These are phyloP conservation scores for Hydnum rufescens DNA, from an alignment of 768 basidiomycete species.

Conservation along the genomic window DNA sequence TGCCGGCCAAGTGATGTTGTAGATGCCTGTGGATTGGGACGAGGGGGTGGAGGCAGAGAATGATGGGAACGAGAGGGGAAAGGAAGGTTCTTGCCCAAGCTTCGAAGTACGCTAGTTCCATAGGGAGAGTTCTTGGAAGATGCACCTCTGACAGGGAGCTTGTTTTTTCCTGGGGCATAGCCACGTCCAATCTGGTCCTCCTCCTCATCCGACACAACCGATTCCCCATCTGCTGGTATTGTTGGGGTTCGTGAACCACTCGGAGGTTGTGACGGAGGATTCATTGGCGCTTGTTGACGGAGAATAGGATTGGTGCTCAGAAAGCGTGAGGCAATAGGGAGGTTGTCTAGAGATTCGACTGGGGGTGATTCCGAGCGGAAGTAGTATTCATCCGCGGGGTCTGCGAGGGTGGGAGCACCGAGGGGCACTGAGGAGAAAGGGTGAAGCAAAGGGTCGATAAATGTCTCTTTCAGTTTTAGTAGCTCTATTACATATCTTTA, in stretches of 20 bases:
- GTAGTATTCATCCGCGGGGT: conserved; percentile 17
- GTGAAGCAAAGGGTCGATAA: conserved; percentile 77
- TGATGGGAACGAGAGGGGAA: conserved; percentile 55
- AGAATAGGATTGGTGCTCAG: conserved; percentile 21
- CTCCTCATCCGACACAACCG: background rate
- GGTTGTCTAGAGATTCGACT: conserved; percentile 46
- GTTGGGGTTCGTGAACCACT: background rate
- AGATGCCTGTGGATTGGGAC: conserved; percentile 22
- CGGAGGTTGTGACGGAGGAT: background rate
- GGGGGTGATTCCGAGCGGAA: conserved; percentile 32
- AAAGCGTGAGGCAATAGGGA: conserved; percentile 84
- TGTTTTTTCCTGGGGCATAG: background rate
- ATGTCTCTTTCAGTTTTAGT: conserved; percentile 79
- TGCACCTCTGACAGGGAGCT: conserved; percentile 1
- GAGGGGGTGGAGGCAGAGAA: conserved; percentile 41
- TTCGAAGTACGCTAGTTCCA: conserved; percentile 15
- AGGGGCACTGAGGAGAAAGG: conserved; percentile 33
- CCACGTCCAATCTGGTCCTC: background rate
- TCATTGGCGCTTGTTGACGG: background rate
- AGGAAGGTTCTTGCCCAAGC: conserved; percentile 19
- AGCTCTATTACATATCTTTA: conserved; percentile 81
- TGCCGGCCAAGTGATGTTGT: conserved; percentile 62
- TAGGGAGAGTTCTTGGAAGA: conserved; percentile 15
- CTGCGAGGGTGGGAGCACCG: conserved; percentile 23
- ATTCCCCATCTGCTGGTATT: background rate